These are phyloP conservation scores for Passiflora organensis DNA, from an alignment of 345 rosid species.

Conservation along the genomic window DNA sequence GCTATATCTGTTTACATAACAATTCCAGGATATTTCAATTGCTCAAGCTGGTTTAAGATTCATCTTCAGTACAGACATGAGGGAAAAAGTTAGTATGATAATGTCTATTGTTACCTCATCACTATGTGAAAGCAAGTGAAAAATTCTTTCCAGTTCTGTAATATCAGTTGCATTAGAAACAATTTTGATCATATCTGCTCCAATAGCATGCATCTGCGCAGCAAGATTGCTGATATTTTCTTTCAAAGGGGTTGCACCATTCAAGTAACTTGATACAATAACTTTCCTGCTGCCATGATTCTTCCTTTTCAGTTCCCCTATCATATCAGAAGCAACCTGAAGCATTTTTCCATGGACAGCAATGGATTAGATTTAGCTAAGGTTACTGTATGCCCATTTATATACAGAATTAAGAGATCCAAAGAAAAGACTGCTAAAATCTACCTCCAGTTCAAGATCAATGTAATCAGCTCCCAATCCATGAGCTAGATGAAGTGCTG, in stretches of 20 bases:
- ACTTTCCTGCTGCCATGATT: constrained; percentile 45
- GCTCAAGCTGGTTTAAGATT: too few relatives aligned
- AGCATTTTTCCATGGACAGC: too few relatives aligned
- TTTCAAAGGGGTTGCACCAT: constrained; percentile 40
- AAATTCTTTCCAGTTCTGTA: constrained; percentile 41
- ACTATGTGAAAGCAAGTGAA: constrained; percentile 41
- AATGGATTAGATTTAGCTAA: constrained; percentile 5
- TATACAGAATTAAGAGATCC: neutral
- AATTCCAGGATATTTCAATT: too few relatives aligned
- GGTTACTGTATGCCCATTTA: too few relatives aligned
- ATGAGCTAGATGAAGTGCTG: constrained; percentile 40
- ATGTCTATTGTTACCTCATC: too few relatives aligned
- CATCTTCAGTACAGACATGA: constrained; percentile 2
- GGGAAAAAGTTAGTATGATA: too few relatives aligned
- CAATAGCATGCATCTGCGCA: constrained; percentile 53
- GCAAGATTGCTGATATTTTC: constrained; percentile 50
- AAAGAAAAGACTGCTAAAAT: neutral
- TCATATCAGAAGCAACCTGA: constrained; percentile 54
- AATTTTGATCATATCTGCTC: constrained; percentile 57
- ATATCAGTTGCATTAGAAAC: constrained; percentile 59
- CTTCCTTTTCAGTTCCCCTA: constrained; percentile 37
- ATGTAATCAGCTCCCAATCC: constrained; percentile 54
- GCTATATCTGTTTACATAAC: too few relatives aligned
- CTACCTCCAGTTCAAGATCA: constrained; percentile 60
- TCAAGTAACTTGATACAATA: constrained; percentile 64